Base-by-base conservation (phyloP, 345 rosid genomes). In the Corchorus capsularis region DNA sequence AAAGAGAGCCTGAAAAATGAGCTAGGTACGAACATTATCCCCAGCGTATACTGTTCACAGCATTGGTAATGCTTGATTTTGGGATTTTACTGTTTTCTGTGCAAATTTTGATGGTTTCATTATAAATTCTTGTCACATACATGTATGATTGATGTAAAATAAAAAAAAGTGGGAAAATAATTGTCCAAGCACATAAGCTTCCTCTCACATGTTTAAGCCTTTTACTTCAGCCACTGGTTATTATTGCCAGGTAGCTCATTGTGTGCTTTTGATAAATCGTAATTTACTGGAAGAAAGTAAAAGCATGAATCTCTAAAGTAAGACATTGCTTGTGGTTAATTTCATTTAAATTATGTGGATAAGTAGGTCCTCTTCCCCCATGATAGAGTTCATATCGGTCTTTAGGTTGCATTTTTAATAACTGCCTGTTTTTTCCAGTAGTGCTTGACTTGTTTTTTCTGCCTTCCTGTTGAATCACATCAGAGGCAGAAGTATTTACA, bases 1-100 rank as follows among this genome's bases (percentile, higher is more conserved):
- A 84, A 80, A 75, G 88, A 75, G 89, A 87, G 83, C 78, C 89
- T 74, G 89, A 87, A 75, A 94, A 86, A 77, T 89, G 86, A 92
- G 76, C 68, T 57, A 78, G 88, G 90, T 90, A 73, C 69, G 43
- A 65, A 66, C 46, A 39, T 39, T 32, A 35, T 14, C 69, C 43
- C 65, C 22, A 8, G 20, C 35, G 32, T 39, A 64, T 37, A 61
- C 15, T 60, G 41, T 61, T 76, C 17, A n/a, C 15, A 79, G 60
- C 17, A 67, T 72, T 73, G 41, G 32, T 27, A 46, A 64, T 61
- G 54, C 60, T 62, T 75, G 77, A 45, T 81, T 81, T 72, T 19
- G 15, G 20, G 55, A 11, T 57, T 73, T 35, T 63, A 4, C 37
- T 34, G 63, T 20, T 41, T 35, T 34, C 2, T 61, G 22, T 10